Evolutionary conservation across 371 early-diverging fungal species (phyloP).

Genomic region (Syncephalastrum contaminatum): DNA sequence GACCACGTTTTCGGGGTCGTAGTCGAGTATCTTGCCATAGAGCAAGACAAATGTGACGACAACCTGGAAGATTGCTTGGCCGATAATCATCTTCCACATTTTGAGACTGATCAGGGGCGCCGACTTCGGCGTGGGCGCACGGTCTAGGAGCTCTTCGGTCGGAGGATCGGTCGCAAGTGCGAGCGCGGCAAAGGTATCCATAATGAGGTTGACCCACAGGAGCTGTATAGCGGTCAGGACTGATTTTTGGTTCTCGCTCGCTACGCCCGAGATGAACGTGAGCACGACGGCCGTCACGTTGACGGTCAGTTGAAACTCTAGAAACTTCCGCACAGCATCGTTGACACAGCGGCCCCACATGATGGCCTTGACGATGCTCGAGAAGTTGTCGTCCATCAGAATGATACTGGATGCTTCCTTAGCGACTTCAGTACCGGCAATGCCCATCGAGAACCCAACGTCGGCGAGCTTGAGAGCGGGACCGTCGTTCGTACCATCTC

Average conservation of each 20-base stretch:
- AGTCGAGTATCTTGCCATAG: constrained; percentile 37
- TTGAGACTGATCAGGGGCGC: constrained; percentile 61
- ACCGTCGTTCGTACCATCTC: constrained; percentile 81
- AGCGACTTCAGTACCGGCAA: constrained; percentile 80
- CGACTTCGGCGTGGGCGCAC: constrained; percentile 59
- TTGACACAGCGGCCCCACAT: constrained; percentile 82
- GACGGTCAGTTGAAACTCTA: constrained; percentile 81
- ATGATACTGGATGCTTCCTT: constrained; percentile 82
- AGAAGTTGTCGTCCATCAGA: constrained; percentile 81
- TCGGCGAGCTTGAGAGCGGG: constrained; percentile 81
- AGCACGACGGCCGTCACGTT: constrained; percentile 73
- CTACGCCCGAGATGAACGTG: constrained; percentile 64
- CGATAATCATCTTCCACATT: constrained; percentile 80
- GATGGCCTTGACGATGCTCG: constrained; percentile 73
- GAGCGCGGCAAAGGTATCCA: constrained; percentile 80
- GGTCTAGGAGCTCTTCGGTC: constrained; percentile 58
- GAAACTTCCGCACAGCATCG: constrained; percentile 77
- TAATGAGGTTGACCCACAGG: constrained; percentile 81
- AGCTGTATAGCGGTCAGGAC: constrained; percentile 75
- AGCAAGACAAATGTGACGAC: constrained; percentile 52
- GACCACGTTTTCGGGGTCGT: constrained; percentile 23
- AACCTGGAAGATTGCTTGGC: constrained; percentile 64
- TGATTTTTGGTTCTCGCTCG: constrained; percentile 39
- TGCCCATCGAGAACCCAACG: constrained; percentile 84
- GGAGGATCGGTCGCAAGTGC: constrained; percentile 80